Evolutionary conservation across 1,139 yeast genomes (phyloP), one percentile per base, ranked within the genome.

Genomic region (Suhomyces yuchorum): DNA sequence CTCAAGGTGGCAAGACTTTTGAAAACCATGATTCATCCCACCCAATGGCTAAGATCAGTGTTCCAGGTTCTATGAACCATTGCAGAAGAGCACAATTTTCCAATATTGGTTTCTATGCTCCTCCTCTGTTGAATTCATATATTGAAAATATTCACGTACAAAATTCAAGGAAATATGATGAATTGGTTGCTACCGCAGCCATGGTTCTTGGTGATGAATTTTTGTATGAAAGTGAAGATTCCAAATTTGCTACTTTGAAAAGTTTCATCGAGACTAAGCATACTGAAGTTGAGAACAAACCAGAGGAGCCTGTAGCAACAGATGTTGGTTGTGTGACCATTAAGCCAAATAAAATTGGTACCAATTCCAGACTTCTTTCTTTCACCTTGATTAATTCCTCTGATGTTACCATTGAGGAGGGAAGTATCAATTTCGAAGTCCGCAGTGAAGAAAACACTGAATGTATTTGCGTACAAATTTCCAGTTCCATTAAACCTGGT

Each of bases 11-110:
- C 14, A 52, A 58, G 22, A 45, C 49, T 11, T 46, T 52, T 35
- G 44, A 57, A 44, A 65, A 64, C 12, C 35, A 40, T 3, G 77
- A 73, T 54, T 51, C 58, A 6, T 59, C 53, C 3, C 78, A 73
- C 48, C 70, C 76, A 17, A 61, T 70, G 61, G 64, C 62, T 17
- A 72, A 67, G 50, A 58, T 70, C 30, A 44, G 50, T 15, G 50
- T 52, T 26, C 71, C 72, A 8, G 51, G 53, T 11, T n/a, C 8
- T 14, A 28, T 12, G 14, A 20, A 28, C n/a, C n/a, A 20, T 9
- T 22, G 26, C 15, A 12, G 8, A 8, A 30, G 28, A 19, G 11
- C 18, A 14, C 20, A 8, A 7, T 19, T n/a, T 22, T 15, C 22
- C 15, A 38, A 15, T 19, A 18, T 28, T 11, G 63, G 63, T 2